Evolutionary conservation across 139 green algal genomes (phyloP), one percentile per base, ranked within the genome.

Genomic region (Medakamo hakoo): DNA sequence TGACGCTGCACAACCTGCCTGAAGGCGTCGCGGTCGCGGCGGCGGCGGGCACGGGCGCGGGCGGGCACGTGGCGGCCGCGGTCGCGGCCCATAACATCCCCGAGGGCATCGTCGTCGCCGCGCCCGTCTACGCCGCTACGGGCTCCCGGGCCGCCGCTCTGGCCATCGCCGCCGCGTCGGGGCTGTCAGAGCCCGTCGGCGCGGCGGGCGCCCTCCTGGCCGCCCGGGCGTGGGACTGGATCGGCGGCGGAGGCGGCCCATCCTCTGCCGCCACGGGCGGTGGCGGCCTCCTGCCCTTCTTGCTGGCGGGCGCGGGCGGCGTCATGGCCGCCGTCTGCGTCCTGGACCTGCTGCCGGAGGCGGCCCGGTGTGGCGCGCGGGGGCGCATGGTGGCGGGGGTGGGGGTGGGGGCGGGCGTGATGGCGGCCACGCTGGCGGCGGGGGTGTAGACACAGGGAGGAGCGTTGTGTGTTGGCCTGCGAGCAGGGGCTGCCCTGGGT

Each of bases 1-100:
- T 95, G 86, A 93, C 84, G n/a, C 65, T 92, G 32, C 86, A 94
- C 70, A 94, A 95, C 65, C 59, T 90, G 68, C 88, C 88, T 24
- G 88, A 95, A 66, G 85, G 83, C 22, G 48, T 76, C 91, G 64
- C 72, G 63, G 82, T 89, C 23, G 81, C 79, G 1, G 88, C 88
- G 58, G 76, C 79, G 5, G 74, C 85, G 3, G 89, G 86, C 69
- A 93, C 88, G 19, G 71, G 74, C 29, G 70, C 91, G 52, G 85
- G 86, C 1, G 75, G 75, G 0, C 58, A 86, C 27, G 92, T 94
- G 86, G 78, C 84, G 0, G 20, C 83, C 0, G 88, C 87, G 0
- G 91, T 95, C 21, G 88, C 85, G 5, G 49, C 94, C 27, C 87
- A 95, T 75, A 95, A 95, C 74, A n/a, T 26, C 0, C 55, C 69